phyloP scores from a whole-genome alignment of 75 land plant genomes.

The Cunninghamia lanceolata region DNA sequence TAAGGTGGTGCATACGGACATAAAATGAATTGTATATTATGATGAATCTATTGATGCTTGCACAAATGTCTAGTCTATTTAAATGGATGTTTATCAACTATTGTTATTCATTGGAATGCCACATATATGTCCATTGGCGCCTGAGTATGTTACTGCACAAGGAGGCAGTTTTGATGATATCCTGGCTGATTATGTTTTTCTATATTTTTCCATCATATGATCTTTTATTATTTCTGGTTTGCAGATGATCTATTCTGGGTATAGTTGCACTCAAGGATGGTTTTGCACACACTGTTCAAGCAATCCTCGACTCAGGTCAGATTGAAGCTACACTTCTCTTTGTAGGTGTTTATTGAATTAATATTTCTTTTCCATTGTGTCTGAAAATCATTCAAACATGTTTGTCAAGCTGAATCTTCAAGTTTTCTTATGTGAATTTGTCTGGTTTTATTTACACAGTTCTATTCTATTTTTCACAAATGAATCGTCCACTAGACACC shows the following conservation, averaged over 20 bases:
- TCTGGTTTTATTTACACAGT: not conserved
- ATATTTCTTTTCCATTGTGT: not conserved
- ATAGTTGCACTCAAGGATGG: conserved; percentile 54
- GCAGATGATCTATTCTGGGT: conserved; percentile 48
- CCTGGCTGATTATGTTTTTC: not conserved
- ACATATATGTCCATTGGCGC: not conserved
- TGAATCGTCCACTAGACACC: not conserved
- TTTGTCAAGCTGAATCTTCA: not conserved
- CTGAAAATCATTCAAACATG: not conserved
- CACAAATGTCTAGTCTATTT: not conserved
- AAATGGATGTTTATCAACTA: not conserved
- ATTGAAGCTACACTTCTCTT: not conserved
- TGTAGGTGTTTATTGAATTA: not conserved
- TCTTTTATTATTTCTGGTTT: not conserved
- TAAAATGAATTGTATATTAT: not conserved
- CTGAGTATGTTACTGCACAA: not conserved
- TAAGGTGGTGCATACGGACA: not conserved
- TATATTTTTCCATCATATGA: not conserved
- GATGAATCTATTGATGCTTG: not conserved
- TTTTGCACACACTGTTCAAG: conserved; percentile 46
- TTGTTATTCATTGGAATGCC: not conserved
- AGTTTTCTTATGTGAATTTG: not conserved
- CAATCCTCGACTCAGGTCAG: conserved; percentile 36
- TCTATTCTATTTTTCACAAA: not conserved
- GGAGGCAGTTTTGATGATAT: not conserved